Evolutionary conservation across 164 flowering plant genomes (phyloP), one percentile per base, ranked within the genome.

Genomic region (Brasenia schreberi): DNA sequence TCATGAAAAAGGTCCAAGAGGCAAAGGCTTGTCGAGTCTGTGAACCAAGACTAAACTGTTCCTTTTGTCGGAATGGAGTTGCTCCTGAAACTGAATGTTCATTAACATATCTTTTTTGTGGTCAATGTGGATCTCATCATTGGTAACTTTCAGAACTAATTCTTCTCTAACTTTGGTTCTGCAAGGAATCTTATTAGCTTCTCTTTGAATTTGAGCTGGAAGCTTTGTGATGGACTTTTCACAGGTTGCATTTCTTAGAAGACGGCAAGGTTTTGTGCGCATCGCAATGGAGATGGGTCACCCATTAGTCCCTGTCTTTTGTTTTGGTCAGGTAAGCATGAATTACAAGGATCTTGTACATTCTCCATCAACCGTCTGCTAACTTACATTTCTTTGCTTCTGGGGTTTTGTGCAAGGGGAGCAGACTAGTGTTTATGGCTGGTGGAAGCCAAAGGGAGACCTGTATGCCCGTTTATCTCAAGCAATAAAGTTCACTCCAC

Each of bases 231-330:
- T 18, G 63, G 27, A 18, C 45, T 19, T 65, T 66, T 66, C 70
- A 61, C 73, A 92, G 99, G 75, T 84, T 73, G 90, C 83, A 5
- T 95, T 77, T 71, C 77, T 95, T n/a, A 84, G 79, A 70, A 11
- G 74, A 19, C 87, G 97, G 80, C 89, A 73, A 81, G 99, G 99
- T 66, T 95, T 95, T 75, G 84, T 95, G 33, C 92, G 96, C 27
- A 70, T 88, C 72, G 97, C 97, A 14, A 80, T 95, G 73, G 90
- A 92, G 83, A 78, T 39, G 73, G 97, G 97, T 12, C 53, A 66
- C 16, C 90, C 97, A 43, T 60, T 95, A 43, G 96, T 92, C 72
- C 99, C 99, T 42, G 97, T 88, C 71, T 89, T 88, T 73, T 80
- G 88, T 80, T 92, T 87, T 72, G 97, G 97, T 60, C 97, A 91